Conservation (phyloP, 2,329 filamentous ascomycete species). For the Botrytis cinerea region DNA sequence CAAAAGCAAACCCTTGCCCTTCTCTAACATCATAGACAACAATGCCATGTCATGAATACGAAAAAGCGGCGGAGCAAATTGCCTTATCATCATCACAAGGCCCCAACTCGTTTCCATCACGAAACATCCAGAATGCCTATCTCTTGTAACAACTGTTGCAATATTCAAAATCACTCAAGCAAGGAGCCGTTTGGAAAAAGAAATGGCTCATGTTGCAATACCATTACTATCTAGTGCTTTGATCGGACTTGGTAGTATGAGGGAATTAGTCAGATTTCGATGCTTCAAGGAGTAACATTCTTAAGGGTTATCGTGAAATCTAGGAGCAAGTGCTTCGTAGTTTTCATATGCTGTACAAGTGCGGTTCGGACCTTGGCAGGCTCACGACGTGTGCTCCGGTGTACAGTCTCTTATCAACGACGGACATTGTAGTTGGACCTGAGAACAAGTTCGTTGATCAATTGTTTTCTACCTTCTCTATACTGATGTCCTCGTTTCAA, state of each 20-base stretch:
- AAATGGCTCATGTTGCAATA: slow-evolving; percentile 22
- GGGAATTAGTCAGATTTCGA: slow-evolving; percentile 13
- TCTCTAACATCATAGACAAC: slow-evolving; percentile 6
- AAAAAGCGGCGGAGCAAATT: slow-evolving; percentile 12
- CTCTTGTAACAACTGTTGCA: not conserved
- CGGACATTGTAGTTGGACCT: slow-evolving; percentile 12
- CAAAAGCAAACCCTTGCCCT: not conserved
- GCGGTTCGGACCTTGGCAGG: slow-evolving; percentile 15
- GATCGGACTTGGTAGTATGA: not conserved
- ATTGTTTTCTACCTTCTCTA: slow-evolving; percentile 10
- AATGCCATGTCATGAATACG: not conserved
- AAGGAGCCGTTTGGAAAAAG: slow-evolving; percentile 3
- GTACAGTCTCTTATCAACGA: slow-evolving; percentile 11
- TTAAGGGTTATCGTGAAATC: slow-evolving; percentile 16
- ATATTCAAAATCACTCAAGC: slow-evolving; percentile 2
- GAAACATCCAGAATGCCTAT: not conserved
- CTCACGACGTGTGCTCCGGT: slow-evolving; percentile 10
- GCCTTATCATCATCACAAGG: slow-evolving; percentile 10
- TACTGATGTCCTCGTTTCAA: not conserved
- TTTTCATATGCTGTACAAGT: slow-evolving; percentile 17
- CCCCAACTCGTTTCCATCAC: not conserved
- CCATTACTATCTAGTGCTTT: not conserved
- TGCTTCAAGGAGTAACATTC: not conserved
- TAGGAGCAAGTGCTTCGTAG: slow-evolving; percentile 16
- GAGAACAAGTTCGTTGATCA: slow-evolving; percentile 10